phyloP scores from a whole-genome alignment of 768 basidiomycete genomes.

The Russula compacta region DNA sequence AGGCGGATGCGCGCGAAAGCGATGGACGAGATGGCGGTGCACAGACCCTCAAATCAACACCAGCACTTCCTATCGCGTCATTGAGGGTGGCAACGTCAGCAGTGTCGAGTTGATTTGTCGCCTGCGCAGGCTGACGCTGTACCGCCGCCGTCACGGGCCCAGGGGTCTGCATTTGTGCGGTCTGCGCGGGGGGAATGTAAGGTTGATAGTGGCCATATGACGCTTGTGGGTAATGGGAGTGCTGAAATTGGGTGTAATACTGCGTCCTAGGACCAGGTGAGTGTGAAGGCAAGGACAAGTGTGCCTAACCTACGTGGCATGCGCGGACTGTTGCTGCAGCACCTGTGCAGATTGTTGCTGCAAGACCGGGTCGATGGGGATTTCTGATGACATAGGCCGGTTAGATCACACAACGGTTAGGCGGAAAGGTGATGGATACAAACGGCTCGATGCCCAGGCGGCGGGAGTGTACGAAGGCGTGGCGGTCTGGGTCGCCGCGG shows the following conservation, averaged over 20 bases:
- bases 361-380: conserved; percentile 21
- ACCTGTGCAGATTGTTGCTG: conserved; percentile 18
- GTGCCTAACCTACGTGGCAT: conserved; percentile 12
- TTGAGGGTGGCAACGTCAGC: conserved; percentile 72
- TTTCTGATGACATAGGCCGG: conserved; percentile 10
- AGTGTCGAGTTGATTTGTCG: conserved; percentile 37
- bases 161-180: conserved; percentile 24
- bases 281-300: neutral
- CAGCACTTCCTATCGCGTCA: conserved; percentile 79
- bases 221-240: conserved; percentile 22
- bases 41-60: conserved; percentile 72
- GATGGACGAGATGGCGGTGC: neutral
- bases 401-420: neutral
- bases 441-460: conserved; percentile 13
- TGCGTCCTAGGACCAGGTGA: conserved; percentile 8
- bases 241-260: conserved; percentile 21
- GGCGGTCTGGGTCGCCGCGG: conserved; percentile 9
- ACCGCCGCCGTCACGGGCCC: conserved; percentile 5
- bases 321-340: conserved; percentile 19
- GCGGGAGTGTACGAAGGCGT: conserved; percentile 10
- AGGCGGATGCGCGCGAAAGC: neutral
- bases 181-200: conserved; percentile 17
- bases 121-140: conserved; percentile 6
- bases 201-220: conserved; percentile 28
- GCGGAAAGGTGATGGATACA: neutral